phyloP scores from a whole-genome alignment of 164 flowering plant genomes.

The Pachysandra terminalis region DNA sequence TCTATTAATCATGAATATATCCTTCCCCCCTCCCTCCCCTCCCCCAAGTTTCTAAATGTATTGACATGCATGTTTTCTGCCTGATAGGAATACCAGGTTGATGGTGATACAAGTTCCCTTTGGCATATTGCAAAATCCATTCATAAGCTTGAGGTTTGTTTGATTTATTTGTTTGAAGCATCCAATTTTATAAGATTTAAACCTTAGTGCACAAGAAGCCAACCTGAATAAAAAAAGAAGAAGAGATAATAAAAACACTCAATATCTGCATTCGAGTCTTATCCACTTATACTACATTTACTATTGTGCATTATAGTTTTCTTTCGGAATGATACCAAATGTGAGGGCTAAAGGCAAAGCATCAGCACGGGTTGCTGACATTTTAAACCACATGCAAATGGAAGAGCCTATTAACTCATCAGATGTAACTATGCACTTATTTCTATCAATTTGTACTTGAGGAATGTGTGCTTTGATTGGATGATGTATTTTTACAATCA shows the following conservation, averaged over 20 bases:
- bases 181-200: not conserved
- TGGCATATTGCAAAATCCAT: constrained; percentile 98
- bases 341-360: constrained; percentile 95
- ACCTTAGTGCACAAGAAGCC: not conserved
- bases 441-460: not conserved
- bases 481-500: not conserved
- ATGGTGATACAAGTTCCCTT: constrained; percentile 81
- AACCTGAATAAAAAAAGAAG: not conserved
- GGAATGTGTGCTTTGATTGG: not conserved
- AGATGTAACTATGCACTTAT: constrained; percentile 47
- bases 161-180: not conserved
- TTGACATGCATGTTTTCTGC: constrained; percentile 10
- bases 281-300: not conserved
- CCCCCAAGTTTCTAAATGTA: not conserved
- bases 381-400: constrained; percentile 73
- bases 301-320: constrained; percentile 39
- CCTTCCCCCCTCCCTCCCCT: too few relatives aligned
- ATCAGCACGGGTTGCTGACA: constrained; percentile 83
- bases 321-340: constrained; percentile 85
- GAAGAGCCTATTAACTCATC: constrained; percentile 79
- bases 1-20: not conserved
- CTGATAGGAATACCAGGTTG: constrained; percentile 66
- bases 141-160: constrained; percentile 93
- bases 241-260: not conserved
- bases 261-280: not conserved